These are phyloP conservation scores for Euphorbia pulcherrima DNA, from an alignment of 345 rosid species.

Conservation along the genomic window DNA sequence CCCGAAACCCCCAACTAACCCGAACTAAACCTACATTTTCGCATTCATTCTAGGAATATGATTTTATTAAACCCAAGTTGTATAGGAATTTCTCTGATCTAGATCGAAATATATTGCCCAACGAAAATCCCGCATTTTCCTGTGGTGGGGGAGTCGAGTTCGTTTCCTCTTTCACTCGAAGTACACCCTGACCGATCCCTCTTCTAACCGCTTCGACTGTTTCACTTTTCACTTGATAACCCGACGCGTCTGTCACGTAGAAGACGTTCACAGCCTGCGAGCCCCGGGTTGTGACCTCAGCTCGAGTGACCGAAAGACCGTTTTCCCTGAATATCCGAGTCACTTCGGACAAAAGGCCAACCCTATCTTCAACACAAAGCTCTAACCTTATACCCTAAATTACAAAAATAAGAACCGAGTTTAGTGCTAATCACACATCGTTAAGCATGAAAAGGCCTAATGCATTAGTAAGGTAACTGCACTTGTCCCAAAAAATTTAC, in stretches of 20 bases:
- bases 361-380: slow-evolving; percentile 70
- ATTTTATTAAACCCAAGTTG: slow-evolving; percentile 60
- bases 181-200: slow-evolving; percentile 64
- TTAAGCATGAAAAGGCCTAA: too few species aligned
- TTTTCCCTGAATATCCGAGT: slow-evolving; percentile 94
- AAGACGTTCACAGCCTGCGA: slow-evolving; percentile 75
- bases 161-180: slow-evolving; percentile 55
- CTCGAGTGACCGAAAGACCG: slow-evolving; percentile 73
- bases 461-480: too few species aligned
- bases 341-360: slow-evolving; percentile 81
- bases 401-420: slow-evolving; percentile 7
- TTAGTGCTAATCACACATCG: not conserved
- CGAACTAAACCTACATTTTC: slow-evolving; percentile 20
- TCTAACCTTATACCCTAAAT: slow-evolving; percentile 80
- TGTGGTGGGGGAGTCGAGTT: slow-evolving; percentile 35
- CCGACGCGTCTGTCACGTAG: slow-evolving; percentile 77
- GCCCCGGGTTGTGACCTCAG: slow-evolving; percentile 83
- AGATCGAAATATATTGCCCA: slow-evolving; percentile 59
- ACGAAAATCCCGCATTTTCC: slow-evolving; percentile 52
- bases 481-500: too few species aligned
- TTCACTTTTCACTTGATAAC: slow-evolving; percentile 58
- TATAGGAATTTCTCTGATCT: slow-evolving; percentile 74
- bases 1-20: not conserved
- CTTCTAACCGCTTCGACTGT: slow-evolving; percentile 73
- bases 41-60: slow-evolving; percentile 34